Conservation (phyloP, 2,329 filamentous ascomycete genomes). For the Aspergillus pseudonomiae region DNA sequence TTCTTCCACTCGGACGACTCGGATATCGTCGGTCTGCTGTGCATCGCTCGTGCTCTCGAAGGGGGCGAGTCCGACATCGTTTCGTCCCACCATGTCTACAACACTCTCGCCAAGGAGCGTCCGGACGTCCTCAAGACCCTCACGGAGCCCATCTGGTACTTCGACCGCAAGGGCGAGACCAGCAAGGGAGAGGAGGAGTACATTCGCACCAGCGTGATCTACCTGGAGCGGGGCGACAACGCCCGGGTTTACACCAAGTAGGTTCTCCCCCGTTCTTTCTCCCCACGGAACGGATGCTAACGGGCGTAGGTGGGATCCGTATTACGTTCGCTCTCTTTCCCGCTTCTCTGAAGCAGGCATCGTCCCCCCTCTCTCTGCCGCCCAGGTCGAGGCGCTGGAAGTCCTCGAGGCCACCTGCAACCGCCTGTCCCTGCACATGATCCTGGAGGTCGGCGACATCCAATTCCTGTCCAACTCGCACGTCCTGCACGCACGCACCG, state of each 20-base stretch:
- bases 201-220: slow-evolving; percentile 73
- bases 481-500: slow-evolving; percentile 78
- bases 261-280: slow-evolving; percentile 18
- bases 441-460: slow-evolving; percentile 83
- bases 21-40: slow-evolving; percentile 82
- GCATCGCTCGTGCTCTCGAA: slow-evolving; percentile 74
- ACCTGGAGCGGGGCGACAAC: slow-evolving; percentile 70
- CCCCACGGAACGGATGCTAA: not conserved
- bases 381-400: slow-evolving; percentile 68
- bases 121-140: slow-evolving; percentile 78
- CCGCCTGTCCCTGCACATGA: slow-evolving; percentile 76
- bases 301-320: slow-evolving; percentile 71
- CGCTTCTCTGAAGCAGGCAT: slow-evolving; percentile 74
- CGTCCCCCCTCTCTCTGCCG: slow-evolving; percentile 71
- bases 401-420: slow-evolving; percentile 78
- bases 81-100: slow-evolving; percentile 79
- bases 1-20: slow-evolving; percentile 85
- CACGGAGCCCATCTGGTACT: slow-evolving; percentile 83
- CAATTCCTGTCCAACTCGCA: slow-evolving; percentile 84
- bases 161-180: slow-evolving; percentile 85
- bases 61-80: slow-evolving; percentile 85
- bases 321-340: slow-evolving; percentile 76
- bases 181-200: slow-evolving; percentile 74
- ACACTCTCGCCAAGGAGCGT: slow-evolving; percentile 71
- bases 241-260: slow-evolving; percentile 74